Evolutionary conservation across 177 flowering plant species (phyloP).

Genomic region (Vitis hybrid): DNA sequence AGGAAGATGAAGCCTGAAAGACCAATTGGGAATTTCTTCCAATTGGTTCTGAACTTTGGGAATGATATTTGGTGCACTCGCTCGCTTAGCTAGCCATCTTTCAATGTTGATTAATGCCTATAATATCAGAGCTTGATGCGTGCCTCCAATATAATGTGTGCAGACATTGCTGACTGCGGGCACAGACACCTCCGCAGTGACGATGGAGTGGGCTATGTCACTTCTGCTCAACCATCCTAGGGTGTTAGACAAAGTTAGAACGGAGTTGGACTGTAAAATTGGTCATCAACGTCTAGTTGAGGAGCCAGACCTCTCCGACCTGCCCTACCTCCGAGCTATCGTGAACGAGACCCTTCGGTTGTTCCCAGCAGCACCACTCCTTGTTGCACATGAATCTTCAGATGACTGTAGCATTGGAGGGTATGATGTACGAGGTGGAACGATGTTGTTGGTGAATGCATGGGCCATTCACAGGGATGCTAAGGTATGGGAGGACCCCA

Average conservation of each 20-base stretch:
- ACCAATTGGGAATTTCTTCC: too few relatives aligned
- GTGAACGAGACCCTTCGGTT: slow-evolving; percentile 21
- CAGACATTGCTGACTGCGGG: slow-evolving; percentile 33
- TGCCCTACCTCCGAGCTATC: slow-evolving; percentile 12
- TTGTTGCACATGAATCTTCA: slow-evolving; percentile 15
- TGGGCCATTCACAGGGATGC: slow-evolving; percentile 30
- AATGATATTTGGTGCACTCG: too few relatives aligned
- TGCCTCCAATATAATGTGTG: too few relatives aligned
- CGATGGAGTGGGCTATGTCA: slow-evolving; percentile 18
- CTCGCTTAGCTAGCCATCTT: too few relatives aligned
- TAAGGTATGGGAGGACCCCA: slow-evolving; percentile 26
- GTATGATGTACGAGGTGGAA: slow-evolving; percentile 16
- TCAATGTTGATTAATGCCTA: too few relatives aligned
- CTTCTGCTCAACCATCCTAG: slow-evolving; percentile 21
- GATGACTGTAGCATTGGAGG: slow-evolving; percentile 19
- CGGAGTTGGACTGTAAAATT: slow-evolving; percentile 16
- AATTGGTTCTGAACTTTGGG: too few relatives aligned
- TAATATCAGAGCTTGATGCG: too few relatives aligned
- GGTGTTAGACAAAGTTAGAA: slow-evolving; percentile 5
- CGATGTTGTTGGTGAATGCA: slow-evolving; percentile 23
- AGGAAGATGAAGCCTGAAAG: too few relatives aligned
- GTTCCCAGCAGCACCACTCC: slow-evolving; percentile 16
- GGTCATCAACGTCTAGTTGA: slow-evolving; percentile 15
- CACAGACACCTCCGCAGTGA: slow-evolving; percentile 12
- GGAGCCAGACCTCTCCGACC: slow-evolving; percentile 18